These are phyloP conservation scores for Xylaria polymorpha DNA, from an alignment of 2,329 filamentous ascomycete species.

Conservation along the genomic window DNA sequence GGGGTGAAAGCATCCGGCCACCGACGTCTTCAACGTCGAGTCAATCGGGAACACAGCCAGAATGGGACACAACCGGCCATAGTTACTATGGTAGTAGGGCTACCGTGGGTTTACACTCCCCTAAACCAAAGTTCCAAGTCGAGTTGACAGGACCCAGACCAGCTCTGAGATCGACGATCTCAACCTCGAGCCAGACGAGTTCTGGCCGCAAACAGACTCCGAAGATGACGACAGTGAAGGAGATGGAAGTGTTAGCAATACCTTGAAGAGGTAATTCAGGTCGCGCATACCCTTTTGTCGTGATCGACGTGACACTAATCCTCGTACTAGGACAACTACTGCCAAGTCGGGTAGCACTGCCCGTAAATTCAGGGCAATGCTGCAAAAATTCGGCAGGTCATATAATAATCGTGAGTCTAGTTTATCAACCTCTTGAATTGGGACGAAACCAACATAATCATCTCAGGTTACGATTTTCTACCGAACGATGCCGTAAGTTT, in stretches of 20 bases:
- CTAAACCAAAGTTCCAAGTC: not conserved
- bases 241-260: constrained; percentile 1
- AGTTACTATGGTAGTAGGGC: constrained; percentile 29
- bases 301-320: constrained; percentile 2
- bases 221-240: constrained; percentile 42
- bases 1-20: constrained; percentile 20
- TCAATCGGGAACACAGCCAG: constrained; percentile 25
- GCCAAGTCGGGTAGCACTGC: constrained; percentile 25
- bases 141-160: constrained; percentile 26
- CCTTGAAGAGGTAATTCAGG: constrained; percentile 34
- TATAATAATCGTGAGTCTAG: constrained; percentile 42
- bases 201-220: constrained; percentile 44
- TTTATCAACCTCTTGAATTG: not conserved
- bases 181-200: constrained; percentile 35
- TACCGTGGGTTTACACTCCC: constrained; percentile 21
- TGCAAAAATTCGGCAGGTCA: constrained; percentile 42
- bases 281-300: not conserved
- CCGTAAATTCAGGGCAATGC: constrained; percentile 39
- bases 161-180: constrained; percentile 36
- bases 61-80: constrained; percentile 31
- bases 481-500: constrained; percentile 43
- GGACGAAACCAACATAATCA: constrained; percentile 19
- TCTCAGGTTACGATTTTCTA: constrained; percentile 37
- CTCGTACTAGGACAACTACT: constrained; percentile 21
- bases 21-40: constrained; percentile 30